Evolutionary conservation across 306 rosid species (phyloP), one percentile per base, ranked within the genome.

Genomic region (Quillaja saponaria): DNA sequence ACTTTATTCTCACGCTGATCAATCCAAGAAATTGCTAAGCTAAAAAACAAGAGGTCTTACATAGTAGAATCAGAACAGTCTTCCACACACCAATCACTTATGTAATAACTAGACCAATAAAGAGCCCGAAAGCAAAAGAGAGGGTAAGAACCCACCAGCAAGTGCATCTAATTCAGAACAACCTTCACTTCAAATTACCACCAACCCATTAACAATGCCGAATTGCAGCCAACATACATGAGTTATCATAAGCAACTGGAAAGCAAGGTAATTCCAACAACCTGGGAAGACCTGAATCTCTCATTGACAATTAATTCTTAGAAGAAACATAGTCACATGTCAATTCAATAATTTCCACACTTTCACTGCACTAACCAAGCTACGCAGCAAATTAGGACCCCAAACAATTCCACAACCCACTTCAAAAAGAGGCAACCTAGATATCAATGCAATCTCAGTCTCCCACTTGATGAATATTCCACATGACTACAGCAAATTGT

Each of bases 1-100:
- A 58, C 61, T 74, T 78, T 77, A 81, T 78, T 81, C 74, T 67
- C 83, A 82, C 63, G 75, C 73, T 40, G 69, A 74, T 74, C 72
- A 77, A 81, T 69, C 78, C 64, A 77, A 74, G 71, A 75, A 81
- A 81, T 78, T 78, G 74, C 81, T 71, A 81, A 81, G 74, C 10
- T 52, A 6, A 37, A 81, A 81, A 77, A 69, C 64, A 63, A 66
- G 71, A 49, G 65, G 58, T 73, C 69, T 5, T 68, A 67, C 60
- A 42, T 34, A 69, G 69, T 50, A 50, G 63, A 68, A 60, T 53
- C 71, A 76, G 74, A 65, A 79, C 68, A 56, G 46, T 70, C 76
- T 73, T 69, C 58, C 76, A 77, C 75, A 70, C 74, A 69, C 82
- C 59, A 73, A 52, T 67, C 57, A 72, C 76, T 62, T 41, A 57